A percentile compares a stretch with the other conserved stretches of the same genome.
phyloP scores from a whole-genome alignment of 805 yeast species.

The Candida tammaniensis region DNA sequence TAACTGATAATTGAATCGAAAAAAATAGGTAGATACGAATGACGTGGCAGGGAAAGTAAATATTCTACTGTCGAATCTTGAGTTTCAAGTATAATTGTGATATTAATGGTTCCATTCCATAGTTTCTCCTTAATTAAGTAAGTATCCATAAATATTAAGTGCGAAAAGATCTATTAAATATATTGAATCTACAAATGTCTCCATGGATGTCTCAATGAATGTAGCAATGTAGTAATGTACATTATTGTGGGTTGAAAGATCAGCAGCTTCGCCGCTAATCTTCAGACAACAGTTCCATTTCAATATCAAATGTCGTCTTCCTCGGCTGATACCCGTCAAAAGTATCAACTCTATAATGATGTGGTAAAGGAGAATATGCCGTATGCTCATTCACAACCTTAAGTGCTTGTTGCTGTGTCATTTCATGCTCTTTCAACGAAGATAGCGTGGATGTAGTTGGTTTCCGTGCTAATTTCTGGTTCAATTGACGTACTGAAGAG shows the following conservation, averaged over 20 bases:
- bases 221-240: no score
- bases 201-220: no score
- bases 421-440: conserved; percentile 5
- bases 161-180: no score
- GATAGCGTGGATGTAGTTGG: conserved; percentile 1
- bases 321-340: conserved; percentile 13
- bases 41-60: conserved; percentile 28
- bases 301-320: neutral
- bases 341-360: conserved; percentile 15
- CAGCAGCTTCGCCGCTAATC: no score
- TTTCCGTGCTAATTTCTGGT: conserved; percentile 11
- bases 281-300: no score
- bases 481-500: conserved; percentile 28
- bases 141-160: no score
- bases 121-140: conserved; percentile 31
- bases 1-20: conserved; percentile 34
- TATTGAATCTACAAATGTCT: no score
- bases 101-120: conserved; percentile 56
- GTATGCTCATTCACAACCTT: conserved; percentile 5
- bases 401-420: conserved; percentile 5
- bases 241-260: no score
- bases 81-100: conserved; percentile 14
- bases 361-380: conserved; percentile 13
- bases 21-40: conserved; percentile 50
- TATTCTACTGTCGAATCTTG: conserved; percentile 1